Evolutionary conservation across 2,329 filamentous ascomycete species (phyloP).

Genomic region (Dothiorella sarmentorum): DNA sequence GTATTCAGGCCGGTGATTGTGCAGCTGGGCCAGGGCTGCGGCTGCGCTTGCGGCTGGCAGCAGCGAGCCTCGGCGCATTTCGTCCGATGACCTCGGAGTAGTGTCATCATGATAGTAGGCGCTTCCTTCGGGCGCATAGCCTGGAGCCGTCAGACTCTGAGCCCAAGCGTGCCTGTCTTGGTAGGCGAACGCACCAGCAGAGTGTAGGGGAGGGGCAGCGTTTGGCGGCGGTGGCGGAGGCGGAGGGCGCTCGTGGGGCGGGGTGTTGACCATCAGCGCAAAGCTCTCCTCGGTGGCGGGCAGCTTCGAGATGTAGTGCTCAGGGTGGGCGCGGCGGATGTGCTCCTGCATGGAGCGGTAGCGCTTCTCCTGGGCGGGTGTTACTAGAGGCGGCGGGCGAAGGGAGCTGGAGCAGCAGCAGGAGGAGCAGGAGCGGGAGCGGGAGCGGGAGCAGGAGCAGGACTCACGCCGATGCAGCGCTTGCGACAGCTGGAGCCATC

Average conservation of each 20-base stretch:
- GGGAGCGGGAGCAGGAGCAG: too few species aligned
- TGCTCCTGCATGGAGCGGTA: conserved; percentile 99
- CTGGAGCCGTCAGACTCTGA: conserved; percentile 30
- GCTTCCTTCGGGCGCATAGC: conserved; percentile 59
- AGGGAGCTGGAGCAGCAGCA: conserved; percentile 22
- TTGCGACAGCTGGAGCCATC: conserved; percentile 97
- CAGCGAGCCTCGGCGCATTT: conserved; percentile 61
- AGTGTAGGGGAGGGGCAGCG: conserved; percentile 27
- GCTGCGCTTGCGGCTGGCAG: conserved; percentile 73
- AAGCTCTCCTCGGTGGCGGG: conserved; percentile 98
- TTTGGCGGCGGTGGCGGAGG: conserved; percentile 48
- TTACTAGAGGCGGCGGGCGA: conserved; percentile 24
- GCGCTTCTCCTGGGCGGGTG: conserved; percentile 70
- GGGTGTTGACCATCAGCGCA: conserved; percentile 88
- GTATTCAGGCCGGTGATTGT: conserved; percentile 70
- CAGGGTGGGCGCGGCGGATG: conserved; percentile 92
- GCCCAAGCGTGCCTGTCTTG: conserved; percentile 15
- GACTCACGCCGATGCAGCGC: conserved; percentile 94
- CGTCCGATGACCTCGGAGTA: conserved; percentile 67
- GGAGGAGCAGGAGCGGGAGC: too few species aligned
- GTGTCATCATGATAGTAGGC: conserved; percentile 65
- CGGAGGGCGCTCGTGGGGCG: conserved; percentile 70
- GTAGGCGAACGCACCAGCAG: conserved; percentile 16
- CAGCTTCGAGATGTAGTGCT: conserved; percentile 96
- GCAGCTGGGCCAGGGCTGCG: conserved; percentile 80